A percentile compares a stretch with the other conserved stretches of the same genome.
Conservation (phyloP, 176 grass and related monocot species). For the Avena eriantha region DNA sequence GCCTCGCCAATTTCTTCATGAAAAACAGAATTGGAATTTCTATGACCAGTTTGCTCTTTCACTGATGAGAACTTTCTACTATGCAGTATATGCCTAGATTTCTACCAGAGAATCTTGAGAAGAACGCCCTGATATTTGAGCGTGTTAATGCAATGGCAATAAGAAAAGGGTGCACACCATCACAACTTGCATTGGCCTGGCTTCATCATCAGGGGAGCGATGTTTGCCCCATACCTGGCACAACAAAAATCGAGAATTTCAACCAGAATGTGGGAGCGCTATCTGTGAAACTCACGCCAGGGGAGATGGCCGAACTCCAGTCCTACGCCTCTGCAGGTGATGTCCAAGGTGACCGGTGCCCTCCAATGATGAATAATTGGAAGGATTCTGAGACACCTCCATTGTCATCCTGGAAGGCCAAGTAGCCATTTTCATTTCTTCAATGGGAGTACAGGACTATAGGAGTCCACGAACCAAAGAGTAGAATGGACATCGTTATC, state of each 20-base stretch:
- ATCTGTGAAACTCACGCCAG: constrained; percentile 39
- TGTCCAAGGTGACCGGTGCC: constrained; percentile 35
- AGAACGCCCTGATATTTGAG: constrained; percentile 48
- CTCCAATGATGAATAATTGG: constrained; percentile 9
- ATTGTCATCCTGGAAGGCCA: too few relatives aligned
- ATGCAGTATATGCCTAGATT: constrained; percentile 48
- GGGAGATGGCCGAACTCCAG: constrained; percentile 52
- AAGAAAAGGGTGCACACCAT: constrained; percentile 60
- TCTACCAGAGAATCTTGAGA: constrained; percentile 43
- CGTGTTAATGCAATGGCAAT: constrained; percentile 35
- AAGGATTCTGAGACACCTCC: constrained; percentile 44
- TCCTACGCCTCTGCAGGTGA: constrained; percentile 23
- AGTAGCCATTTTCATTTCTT: neutral
- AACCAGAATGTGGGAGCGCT: constrained; percentile 46
- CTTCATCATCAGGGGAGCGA: constrained; percentile 61
- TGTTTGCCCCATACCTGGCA: constrained; percentile 62
- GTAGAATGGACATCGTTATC: too few relatives aligned
- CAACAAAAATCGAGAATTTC: constrained; percentile 60
- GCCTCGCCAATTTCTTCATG: neutral
- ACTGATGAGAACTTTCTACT: neutral
- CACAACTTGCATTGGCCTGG: constrained; percentile 69
- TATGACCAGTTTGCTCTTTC: neutral
- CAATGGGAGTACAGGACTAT: neutral
- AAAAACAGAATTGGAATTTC: neutral
- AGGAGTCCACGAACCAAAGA: too few relatives aligned